phyloP scores from a whole-genome alignment of 2,329 filamentous ascomycete genomes.

The Corniculantispora saksenae region DNA sequence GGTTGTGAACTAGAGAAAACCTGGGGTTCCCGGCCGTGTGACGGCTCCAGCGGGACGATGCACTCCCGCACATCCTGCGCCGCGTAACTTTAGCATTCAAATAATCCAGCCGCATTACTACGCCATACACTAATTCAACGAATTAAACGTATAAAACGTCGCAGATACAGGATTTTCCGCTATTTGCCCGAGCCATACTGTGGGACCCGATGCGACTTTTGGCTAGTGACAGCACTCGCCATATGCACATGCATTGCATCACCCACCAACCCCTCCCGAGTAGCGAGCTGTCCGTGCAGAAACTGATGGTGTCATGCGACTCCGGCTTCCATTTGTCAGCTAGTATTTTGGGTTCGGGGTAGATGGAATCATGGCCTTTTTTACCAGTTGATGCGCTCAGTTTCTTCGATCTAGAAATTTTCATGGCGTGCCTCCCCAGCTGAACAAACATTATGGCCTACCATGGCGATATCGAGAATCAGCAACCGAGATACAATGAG shows the following conservation, averaged over 20 bases:
- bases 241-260: conserved; percentile 18
- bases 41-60: background rate
- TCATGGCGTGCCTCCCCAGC: background rate
- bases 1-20: background rate
- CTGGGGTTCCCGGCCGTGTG: background rate
- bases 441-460: background rate
- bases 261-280: background rate
- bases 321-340: conserved; percentile 5
- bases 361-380: background rate
- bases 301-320: conserved; percentile 1
- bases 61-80: background rate
- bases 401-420: too few species aligned
- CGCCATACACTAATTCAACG: background rate
- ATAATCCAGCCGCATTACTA: conserved; percentile 2
- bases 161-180: background rate
- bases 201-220: background rate
- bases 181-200: background rate
- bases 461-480: conserved; percentile 1
- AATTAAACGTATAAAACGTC: too few species aligned
- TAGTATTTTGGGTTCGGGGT: background rate
- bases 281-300: background rate
- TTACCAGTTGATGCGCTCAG: background rate
- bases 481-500: background rate
- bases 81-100: background rate
- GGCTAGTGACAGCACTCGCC: conserved; percentile 6